Conservation (phyloP, 805 yeast genomes). For the Myxozyma lipomycoides region DNA sequence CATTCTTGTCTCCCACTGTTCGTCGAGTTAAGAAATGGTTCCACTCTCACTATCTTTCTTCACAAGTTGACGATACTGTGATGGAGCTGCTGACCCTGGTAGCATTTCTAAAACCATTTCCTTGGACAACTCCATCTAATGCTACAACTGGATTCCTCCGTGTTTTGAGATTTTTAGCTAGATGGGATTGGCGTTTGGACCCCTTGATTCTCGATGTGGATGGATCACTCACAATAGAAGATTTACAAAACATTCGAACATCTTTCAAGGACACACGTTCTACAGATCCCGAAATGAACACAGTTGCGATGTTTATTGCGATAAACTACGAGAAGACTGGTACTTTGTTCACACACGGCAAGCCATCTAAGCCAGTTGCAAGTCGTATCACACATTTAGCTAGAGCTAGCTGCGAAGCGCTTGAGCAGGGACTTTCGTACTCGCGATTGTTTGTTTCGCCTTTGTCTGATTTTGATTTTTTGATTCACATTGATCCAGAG, state of each 20-base stretch:
- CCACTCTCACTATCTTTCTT: constrained; percentile 68
- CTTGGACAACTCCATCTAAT: constrained; percentile 77
- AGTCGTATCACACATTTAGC: constrained; percentile 84
- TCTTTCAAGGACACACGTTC: constrained; percentile 67
- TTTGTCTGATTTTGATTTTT: constrained; percentile 77
- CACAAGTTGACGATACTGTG: constrained; percentile 72
- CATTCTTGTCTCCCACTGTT: constrained; percentile 71
- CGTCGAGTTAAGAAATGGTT: constrained; percentile 88
- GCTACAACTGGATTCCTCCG: constrained; percentile 78
- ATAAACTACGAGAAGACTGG: constrained; percentile 86
- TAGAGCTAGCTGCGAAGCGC: constrained; percentile 60
- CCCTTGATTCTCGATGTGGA: constrained; percentile 77
- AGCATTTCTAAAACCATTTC: constrained; percentile 82
- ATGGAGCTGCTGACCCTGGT: constrained; percentile 78
- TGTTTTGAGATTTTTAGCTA: constrained; percentile 61
- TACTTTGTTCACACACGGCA: constrained; percentile 66
- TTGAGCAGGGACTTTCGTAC: constrained; percentile 10
- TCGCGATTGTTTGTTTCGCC: constrained; percentile 67
- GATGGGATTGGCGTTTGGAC: constrained; percentile 94
- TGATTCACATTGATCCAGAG: constrained; percentile 42
- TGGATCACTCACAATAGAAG: constrained; percentile 25
- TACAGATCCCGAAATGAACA: constrained; percentile 76
- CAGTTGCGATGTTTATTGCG: constrained; percentile 76
- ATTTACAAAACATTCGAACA: constrained; percentile 38
- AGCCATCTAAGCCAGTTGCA: constrained; percentile 68